Conservation (phyloP, 306 rosid species). For the Pachyrhizus erosus region DNA sequence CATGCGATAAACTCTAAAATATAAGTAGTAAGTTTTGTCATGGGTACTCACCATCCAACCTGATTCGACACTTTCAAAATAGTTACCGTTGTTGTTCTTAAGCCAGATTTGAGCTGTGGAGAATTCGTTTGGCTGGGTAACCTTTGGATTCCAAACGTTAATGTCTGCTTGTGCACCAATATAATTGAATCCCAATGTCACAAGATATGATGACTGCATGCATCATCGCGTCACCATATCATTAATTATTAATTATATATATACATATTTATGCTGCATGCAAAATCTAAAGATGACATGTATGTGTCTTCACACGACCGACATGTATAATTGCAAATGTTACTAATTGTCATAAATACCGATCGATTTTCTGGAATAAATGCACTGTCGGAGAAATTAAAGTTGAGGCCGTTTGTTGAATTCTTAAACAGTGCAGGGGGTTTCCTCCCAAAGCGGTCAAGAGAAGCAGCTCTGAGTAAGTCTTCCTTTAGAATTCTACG, state of each 20-base stretch:
- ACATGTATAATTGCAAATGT: not conserved
- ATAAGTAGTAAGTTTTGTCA: not conserved
- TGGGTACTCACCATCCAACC: slow-evolving; percentile 63
- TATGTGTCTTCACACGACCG: not conserved
- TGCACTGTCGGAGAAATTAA: not conserved
- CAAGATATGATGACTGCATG: slow-evolving; percentile 53
- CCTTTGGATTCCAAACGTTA: slow-evolving; percentile 67
- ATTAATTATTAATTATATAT: not conserved
- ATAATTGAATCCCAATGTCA: slow-evolving; percentile 54
- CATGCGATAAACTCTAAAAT: not conserved
- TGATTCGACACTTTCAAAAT: slow-evolving; percentile 69
- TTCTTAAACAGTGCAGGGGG: not conserved
- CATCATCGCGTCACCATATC: not conserved
- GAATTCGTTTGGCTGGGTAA: slow-evolving; percentile 55
- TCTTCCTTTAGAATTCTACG: slow-evolving; percentile 59
- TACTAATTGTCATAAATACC: slow-evolving; percentile 35
- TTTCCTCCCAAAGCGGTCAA: slow-evolving; percentile 56
- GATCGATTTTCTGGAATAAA: slow-evolving; percentile 44
- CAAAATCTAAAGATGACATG: not conserved
- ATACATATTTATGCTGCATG: not conserved
- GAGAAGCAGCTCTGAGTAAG: slow-evolving; percentile 50
- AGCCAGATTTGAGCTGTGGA: slow-evolving; percentile 71
- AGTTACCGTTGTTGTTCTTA: slow-evolving; percentile 42
- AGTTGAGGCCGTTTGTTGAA: slow-evolving; percentile 20
- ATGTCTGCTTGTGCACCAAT: slow-evolving; percentile 67